phyloP scores from a whole-genome alignment of 2,329 filamentous ascomycete species.

The Intubia oerlemansii region DNA sequence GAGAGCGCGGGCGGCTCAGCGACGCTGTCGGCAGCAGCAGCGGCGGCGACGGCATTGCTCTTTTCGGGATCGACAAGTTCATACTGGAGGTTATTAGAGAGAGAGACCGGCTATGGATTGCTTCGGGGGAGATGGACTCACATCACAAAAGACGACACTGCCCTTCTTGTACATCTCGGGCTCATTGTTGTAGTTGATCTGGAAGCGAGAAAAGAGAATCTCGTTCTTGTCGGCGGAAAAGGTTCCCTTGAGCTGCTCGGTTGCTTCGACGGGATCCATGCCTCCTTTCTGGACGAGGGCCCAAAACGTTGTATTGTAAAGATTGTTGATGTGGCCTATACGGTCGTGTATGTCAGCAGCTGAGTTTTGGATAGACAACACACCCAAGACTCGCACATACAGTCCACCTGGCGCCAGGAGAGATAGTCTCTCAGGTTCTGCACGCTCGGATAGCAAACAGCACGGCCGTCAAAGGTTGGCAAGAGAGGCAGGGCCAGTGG shows the following conservation, averaged over 20 bases:
- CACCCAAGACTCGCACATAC: slow-evolving; percentile 30
- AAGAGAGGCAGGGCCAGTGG: slow-evolving; percentile 52
- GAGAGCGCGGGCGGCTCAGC: slow-evolving; percentile 38
- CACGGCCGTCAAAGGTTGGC: slow-evolving; percentile 81
- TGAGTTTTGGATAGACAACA: background rate
- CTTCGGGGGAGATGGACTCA: slow-evolving; percentile 17
- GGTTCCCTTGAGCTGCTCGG: slow-evolving; percentile 63
- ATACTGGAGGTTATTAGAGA: slow-evolving; percentile 29
- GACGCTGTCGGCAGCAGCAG: slow-evolving; percentile 23
- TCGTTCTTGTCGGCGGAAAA: slow-evolving; percentile 83
- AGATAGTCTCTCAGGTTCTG: slow-evolving; percentile 82
- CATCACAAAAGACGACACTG: slow-evolving; percentile 70
- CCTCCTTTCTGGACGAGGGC: slow-evolving; percentile 59
- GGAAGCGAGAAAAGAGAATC: slow-evolving; percentile 72
- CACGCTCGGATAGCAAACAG: slow-evolving; percentile 70
- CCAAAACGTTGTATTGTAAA: slow-evolving; percentile 98
- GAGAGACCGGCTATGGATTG: no score
- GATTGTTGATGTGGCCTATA: slow-evolving; percentile 84
- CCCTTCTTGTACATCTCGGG: slow-evolving; percentile 84
- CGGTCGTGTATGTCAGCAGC: background rate
- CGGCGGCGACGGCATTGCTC: slow-evolving; percentile 22
- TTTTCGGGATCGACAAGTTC: slow-evolving; percentile 41
- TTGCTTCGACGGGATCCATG: slow-evolving; percentile 39
- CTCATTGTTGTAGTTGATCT: slow-evolving; percentile 96
- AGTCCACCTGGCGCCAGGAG: slow-evolving; percentile 93